These are phyloP conservation scores for Cladosporium halotolerans DNA, from an alignment of 2,329 filamentous ascomycete genomes.

Conservation along the genomic window DNA sequence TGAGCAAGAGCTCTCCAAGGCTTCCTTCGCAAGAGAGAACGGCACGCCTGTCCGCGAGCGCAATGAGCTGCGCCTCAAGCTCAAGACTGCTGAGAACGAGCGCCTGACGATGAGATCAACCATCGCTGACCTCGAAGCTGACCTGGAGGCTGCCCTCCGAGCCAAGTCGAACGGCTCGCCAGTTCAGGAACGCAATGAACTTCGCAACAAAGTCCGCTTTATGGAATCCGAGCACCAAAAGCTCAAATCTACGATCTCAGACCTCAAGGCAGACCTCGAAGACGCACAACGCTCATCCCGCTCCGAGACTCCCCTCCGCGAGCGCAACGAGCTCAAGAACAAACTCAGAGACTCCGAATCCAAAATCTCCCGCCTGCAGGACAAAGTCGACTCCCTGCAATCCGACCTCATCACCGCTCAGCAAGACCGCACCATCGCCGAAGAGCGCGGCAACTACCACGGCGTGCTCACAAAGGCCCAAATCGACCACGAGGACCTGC, in stretches of 20 bases:
- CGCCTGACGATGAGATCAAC: constrained; percentile 28
- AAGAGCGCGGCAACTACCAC: constrained; percentile 56
- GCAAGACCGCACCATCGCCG: constrained; percentile 44
- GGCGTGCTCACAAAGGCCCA: constrained; percentile 57
- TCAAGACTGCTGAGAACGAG: constrained; percentile 27
- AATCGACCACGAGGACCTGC: constrained; percentile 49
- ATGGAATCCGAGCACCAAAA: constrained; percentile 26
- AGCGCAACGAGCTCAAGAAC: constrained; percentile 29
- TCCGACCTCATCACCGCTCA: constrained; percentile 52
- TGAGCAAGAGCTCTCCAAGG: constrained; percentile 29
- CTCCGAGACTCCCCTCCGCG: constrained; percentile 27
- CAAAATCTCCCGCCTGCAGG: constrained; percentile 39
- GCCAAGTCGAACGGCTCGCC: constrained; percentile 23
- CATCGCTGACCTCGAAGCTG: constrained; percentile 31
- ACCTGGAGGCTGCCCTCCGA: constrained; percentile 27
- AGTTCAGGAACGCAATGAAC: constrained; percentile 30
- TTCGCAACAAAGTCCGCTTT: constrained; percentile 26
- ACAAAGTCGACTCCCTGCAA: constrained; percentile 51
- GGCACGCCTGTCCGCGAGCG: constrained; percentile 31
- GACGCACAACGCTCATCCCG: constrained; percentile 38
- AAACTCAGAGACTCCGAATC: constrained; percentile 31
- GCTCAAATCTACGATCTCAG: constrained; percentile 29
- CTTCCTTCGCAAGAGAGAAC: constrained; percentile 33
- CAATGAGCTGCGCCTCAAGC: constrained; percentile 28
- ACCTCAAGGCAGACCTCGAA: constrained; percentile 31